Base-by-base conservation (phyloP, 1,284 basidiomycete species). In the Leccinum pachyderme region DNA sequence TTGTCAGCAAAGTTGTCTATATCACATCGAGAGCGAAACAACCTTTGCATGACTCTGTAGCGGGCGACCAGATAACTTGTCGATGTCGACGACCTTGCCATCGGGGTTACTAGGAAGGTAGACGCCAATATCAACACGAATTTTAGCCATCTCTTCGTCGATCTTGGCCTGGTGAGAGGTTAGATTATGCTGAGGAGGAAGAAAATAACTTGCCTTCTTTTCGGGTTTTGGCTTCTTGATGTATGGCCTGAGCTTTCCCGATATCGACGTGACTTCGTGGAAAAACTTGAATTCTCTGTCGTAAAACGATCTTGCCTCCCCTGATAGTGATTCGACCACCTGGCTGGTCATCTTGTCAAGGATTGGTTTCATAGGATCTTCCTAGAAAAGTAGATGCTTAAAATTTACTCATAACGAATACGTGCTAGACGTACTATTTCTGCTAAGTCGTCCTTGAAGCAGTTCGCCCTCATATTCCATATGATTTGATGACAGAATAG, bases 401-500 rank as follows among this genome's bases (percentile, higher is more conserved):
- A 29, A 41, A 12, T 39, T 33, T 41, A 28, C 12, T 53, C 39
- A 24, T 37, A n/a, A 22, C 37, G 11, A 12, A 52, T 1, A 35
- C 15, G 12, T 3, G 22, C 8, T 13, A 39, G 25, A 75, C 86
- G 59, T 64, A 93, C 93, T 59, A 89, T 81, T 71, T 93, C 90
- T 9, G 82, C 89, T 11, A 80, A 78, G 65, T 99, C 97, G 66
- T 96, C 97, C 65, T 90, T 93, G 73, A 88, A 98, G 59, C 89
- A 93, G 70, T 99, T 99, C 5, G 97, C 97, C 68, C 97, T 97
- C 97, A 99, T 99, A 72, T 99, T 99, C 97, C 97, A 99, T 61
- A 99, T 94, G 60, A 99, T 99, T 76, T 99, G 97, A 72, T 99
- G 97, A 69, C 97, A 99, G 79, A 99, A 99, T 9, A 95, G 75